These are phyloP conservation scores for Botryotinia convoluta DNA, from an alignment of 2,329 filamentous ascomycete species.

Conservation along the genomic window DNA sequence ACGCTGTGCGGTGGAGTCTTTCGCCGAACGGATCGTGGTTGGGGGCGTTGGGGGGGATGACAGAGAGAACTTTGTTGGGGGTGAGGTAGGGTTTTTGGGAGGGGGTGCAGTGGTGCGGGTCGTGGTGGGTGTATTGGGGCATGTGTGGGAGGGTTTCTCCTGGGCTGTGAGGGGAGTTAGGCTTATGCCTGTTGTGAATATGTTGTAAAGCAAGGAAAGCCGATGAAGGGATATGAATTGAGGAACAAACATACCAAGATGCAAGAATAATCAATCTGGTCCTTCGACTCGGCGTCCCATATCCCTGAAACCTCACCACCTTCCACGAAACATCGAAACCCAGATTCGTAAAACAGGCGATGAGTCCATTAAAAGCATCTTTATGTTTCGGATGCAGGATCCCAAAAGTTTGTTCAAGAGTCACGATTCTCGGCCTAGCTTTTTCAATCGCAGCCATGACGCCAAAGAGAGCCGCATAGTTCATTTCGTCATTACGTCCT, in stretches of 20 bases:
- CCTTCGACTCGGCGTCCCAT: constrained; percentile 26
- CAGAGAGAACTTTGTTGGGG: constrained; percentile 38
- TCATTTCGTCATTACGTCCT: constrained; percentile 61
- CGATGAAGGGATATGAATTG: background rate
- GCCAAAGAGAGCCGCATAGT: constrained; percentile 56
- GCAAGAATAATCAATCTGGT: constrained; percentile 54
- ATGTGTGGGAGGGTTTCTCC: constrained; percentile 68
- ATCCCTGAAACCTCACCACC: constrained; percentile 51
- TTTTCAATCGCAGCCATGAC: constrained; percentile 55
- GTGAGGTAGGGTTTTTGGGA: constrained; percentile 45
- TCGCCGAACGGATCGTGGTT: constrained; percentile 37
- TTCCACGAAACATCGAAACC: constrained; percentile 71
- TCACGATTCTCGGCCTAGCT: constrained; percentile 63
- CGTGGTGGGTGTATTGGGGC: constrained; percentile 57
- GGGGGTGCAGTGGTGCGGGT: constrained; percentile 41
- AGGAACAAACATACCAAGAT: constrained; percentile 36
- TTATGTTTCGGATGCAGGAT: constrained; percentile 43
- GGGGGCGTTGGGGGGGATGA: constrained; percentile 40
- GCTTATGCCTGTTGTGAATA: no score
- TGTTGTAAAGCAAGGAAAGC: no score
- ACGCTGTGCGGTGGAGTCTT: background rate
- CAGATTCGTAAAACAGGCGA: constrained; percentile 60
- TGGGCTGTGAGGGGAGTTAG: constrained; percentile 45
- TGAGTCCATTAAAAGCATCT: constrained; percentile 40
- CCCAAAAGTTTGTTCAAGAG: constrained; percentile 74